Base-by-base conservation (phyloP, 352 stramenopile genomes). In the Globisporangium recalcitrans region DNA sequence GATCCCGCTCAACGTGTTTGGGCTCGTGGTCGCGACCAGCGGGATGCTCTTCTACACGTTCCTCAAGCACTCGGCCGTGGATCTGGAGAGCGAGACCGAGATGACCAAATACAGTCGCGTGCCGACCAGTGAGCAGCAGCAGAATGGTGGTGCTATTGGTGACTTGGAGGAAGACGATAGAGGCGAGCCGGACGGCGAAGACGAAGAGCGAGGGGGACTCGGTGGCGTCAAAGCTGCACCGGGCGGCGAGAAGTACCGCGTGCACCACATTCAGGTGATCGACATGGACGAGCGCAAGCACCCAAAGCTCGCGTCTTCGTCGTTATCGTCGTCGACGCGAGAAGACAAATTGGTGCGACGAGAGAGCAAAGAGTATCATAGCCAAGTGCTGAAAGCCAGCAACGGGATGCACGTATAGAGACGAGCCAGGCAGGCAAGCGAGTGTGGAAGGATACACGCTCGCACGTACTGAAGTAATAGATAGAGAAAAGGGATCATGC, bases 41-140 rank as follows among this genome's bases (percentile, higher is more conserved):
- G 86, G 84, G 1, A 88, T 93, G 80, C 65, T 91, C 2, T 71
- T 87, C 38, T 93, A 95, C 65, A 82, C 86, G 21, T 83, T 75
- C 58, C 70, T 93, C 32, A 93, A 93, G 64, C 74, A 88, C 63
- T 73, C 68, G 6, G 63, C 68, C 8, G 63, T 63, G 22, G 64
- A 79, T 52, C 6, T 13, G 11, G 31, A 52, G 4, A 16, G 40
- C 4, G 60, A 58, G 44, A 38, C 40, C 51, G 51, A 26, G 48
- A 67, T 69, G 13, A 19, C 32, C 42, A 70, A 69, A 47, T 86
- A 86, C 48, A 51, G 70, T 21, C 60, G 67, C 4, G 68, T 88
- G n/a, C 58, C 72, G 31, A 70, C 75, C 26, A 54, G 69, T 21
- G 24, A 36, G 4, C n/a, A 60, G 36, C 16, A 10, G 14, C 24